Evolutionary conservation across 164 flowering plant species (phyloP).

Genomic region (Macadamia tetraphylla): DNA sequence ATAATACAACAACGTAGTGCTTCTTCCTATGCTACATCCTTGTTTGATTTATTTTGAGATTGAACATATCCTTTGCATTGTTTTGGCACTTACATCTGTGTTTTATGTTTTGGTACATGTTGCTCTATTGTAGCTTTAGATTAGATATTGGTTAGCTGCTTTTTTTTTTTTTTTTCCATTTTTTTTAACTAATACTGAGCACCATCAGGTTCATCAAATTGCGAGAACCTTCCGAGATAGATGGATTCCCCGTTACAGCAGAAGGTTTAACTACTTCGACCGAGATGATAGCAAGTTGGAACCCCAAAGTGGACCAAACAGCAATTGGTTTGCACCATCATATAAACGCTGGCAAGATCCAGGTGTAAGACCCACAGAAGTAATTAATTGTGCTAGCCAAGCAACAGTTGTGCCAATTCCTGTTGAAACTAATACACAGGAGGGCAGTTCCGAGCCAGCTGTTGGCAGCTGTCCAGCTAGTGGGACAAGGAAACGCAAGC

Average conservation of each 20-base stretch:
- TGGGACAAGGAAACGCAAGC: slow-evolving; percentile 49
- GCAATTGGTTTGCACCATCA: slow-evolving; percentile 24
- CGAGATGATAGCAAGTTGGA: slow-evolving; percentile 45
- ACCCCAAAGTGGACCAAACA: slow-evolving; percentile 22
- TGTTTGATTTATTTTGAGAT: not conserved
- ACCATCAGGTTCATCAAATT: slow-evolving; percentile 74
- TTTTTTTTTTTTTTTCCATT: no score
- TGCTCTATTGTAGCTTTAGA: not conserved
- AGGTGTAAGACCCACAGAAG: slow-evolving; percentile 34
- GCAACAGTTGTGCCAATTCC: slow-evolving; percentile 15
- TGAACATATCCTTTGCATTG: not conserved
- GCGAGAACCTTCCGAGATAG: slow-evolving; percentile 72
- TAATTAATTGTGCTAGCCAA: slow-evolving; percentile 21
- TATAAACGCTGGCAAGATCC: slow-evolving; percentile 35
- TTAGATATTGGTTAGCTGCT: not conserved
- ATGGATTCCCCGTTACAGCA: slow-evolving; percentile 55
- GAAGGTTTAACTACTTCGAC: slow-evolving; percentile 36
- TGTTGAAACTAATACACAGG: slow-evolving; percentile 16
- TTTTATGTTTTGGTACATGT: not conserved
- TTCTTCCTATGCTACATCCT: not conserved
- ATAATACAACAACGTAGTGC: no score
- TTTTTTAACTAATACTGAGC: not conserved
- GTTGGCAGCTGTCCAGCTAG: slow-evolving; percentile 8
- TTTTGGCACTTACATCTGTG: not conserved
- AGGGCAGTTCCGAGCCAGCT: slow-evolving; percentile 19